These are phyloP conservation scores for Rhodomyrtus tomentosa DNA, from an alignment of 345 rosid genomes.

Conservation along the genomic window DNA sequence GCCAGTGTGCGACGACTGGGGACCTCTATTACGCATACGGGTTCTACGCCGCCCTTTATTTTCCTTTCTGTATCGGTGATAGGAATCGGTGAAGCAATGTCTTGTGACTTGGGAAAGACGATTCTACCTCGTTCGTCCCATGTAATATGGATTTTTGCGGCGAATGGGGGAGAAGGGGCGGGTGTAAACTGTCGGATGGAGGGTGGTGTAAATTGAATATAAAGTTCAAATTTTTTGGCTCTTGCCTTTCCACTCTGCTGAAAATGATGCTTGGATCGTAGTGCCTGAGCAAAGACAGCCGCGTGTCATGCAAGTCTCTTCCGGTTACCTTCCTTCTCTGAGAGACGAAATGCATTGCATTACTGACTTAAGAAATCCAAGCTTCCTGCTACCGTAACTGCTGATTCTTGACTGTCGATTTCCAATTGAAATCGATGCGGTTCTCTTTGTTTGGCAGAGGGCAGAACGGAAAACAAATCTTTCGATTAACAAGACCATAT, in stretches of 20 bases:
- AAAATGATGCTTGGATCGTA: not conserved
- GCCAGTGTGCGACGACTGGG: not conserved
- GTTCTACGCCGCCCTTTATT: not conserved
- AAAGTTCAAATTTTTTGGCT: not conserved
- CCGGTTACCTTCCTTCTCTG: not conserved
- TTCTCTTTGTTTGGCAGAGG: not conserved
- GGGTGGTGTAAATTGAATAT: not conserved
- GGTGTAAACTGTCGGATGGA: not conserved
- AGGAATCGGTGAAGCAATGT: not conserved
- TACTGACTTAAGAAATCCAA: not conserved
- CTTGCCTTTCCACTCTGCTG: not conserved
- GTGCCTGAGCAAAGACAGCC: not conserved
- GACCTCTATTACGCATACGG: not conserved
- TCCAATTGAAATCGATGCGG: not conserved
- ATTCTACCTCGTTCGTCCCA: not conserved
- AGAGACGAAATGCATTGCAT: not conserved
- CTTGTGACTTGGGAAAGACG: not conserved
- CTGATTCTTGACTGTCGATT: not conserved
- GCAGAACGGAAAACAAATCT: not conserved
- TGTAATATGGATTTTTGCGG: not conserved
- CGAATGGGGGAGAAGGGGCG: not conserved
- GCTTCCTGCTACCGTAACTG: not conserved
- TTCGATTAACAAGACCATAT: not conserved
- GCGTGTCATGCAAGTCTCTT: not conserved
- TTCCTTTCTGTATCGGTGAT: not conserved